Evolutionary conservation across 2,329 filamentous ascomycete species (phyloP).

Genomic region (Septoria petroselini): DNA sequence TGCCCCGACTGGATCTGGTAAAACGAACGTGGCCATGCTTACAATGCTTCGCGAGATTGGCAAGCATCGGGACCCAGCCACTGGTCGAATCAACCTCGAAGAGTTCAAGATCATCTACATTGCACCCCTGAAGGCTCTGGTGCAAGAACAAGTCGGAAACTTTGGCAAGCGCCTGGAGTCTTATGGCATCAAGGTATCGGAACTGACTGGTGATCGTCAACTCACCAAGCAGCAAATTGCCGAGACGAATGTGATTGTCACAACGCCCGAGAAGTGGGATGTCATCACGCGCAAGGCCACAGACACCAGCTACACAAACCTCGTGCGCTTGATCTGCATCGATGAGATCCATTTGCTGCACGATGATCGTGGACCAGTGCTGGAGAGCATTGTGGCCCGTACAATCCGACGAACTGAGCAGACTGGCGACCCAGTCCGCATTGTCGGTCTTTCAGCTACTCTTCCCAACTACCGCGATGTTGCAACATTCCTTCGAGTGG

Average conservation of each 20-base stretch:
- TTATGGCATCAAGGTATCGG: constrained; percentile 89
- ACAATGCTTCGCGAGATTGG: constrained; percentile 94
- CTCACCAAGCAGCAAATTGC: constrained; percentile 98
- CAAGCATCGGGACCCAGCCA: constrained; percentile 83
- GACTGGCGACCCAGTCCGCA: constrained; percentile 85
- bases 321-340: constrained; percentile 94
- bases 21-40: constrained; percentile 98
- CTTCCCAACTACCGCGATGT: constrained; percentile 96
- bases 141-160: constrained; percentile 97
- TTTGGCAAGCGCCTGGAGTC: constrained; percentile 87
- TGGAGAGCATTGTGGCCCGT: constrained; percentile 94
- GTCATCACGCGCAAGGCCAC: constrained; percentile 98
- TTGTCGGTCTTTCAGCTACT: constrained; percentile 90
- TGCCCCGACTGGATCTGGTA: constrained; percentile 93
- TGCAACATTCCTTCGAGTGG: constrained; percentile 88
- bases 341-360: constrained; percentile 98
- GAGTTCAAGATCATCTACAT: constrained; percentile 99
- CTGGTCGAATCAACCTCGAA: constrained; percentile 91
- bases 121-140: constrained; percentile 88
- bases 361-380: constrained; percentile 91
- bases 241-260: constrained; percentile 97
- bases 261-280: constrained; percentile 98
- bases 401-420: constrained; percentile 92
- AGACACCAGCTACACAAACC: constrained; percentile 91
- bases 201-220: constrained; percentile 94